Evolutionary conservation across 2,329 filamentous ascomycete species (phyloP).

Genomic region (Pyrenophora graminea): DNA sequence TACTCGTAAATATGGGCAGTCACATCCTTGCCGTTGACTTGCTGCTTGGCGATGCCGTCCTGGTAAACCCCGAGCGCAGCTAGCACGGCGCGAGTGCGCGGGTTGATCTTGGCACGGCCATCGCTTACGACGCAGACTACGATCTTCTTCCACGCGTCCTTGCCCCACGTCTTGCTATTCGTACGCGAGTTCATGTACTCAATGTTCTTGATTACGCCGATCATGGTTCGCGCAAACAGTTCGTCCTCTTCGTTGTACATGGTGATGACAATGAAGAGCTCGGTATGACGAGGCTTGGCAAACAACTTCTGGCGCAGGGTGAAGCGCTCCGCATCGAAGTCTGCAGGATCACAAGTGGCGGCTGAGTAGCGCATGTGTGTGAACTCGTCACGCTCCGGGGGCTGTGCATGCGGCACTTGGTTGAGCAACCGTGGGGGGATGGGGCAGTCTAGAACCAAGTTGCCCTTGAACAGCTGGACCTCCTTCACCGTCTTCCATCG

Average conservation of each 20-base stretch:
- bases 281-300: conserved; percentile 87
- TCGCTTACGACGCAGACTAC: conserved; percentile 98
- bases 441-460: conserved; percentile 94
- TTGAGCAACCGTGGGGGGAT: conserved; percentile 86
- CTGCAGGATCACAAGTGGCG: conserved; percentile 87
- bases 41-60: conserved; percentile 96
- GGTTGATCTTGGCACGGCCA: conserved; percentile 95
- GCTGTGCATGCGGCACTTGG: conserved; percentile 80
- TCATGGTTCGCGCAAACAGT: conserved; percentile 92
- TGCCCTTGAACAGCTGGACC: conserved; percentile 95
- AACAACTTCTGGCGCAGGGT: conserved; percentile 90
- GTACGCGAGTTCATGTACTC: conserved; percentile 95
- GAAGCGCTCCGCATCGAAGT: conserved; percentile 88
- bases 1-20: conserved; percentile 97
- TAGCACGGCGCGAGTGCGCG: conserved; percentile 82
- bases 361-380: conserved; percentile 93
- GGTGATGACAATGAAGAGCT: conserved; percentile 93
- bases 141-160: conserved; percentile 99
- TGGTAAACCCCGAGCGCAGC: conserved; percentile 96
- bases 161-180: conserved; percentile 96
- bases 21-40: conserved; percentile 94
- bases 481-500: conserved; percentile 99
- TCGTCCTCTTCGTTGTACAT: conserved; percentile 99
- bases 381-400: conserved; percentile 80
- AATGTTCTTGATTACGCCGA: conserved; percentile 97